phyloP scores from a whole-genome alignment of 306 rosid species.

The Crataegus laevigata region DNA sequence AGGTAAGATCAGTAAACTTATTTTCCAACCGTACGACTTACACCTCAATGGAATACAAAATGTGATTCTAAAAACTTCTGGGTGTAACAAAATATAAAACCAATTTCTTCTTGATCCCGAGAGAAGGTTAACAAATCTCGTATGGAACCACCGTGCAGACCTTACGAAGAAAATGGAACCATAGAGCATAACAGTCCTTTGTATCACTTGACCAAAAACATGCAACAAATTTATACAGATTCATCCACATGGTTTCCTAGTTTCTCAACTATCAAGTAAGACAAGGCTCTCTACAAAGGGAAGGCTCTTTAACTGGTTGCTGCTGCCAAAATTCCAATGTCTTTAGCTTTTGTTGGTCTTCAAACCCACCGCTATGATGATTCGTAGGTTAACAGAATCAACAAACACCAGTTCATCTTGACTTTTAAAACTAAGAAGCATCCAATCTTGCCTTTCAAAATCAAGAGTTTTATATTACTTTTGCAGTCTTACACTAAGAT shows the following conservation, averaged over 20 bases:
- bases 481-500: no score
- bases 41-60: background rate
- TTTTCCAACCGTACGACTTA: background rate
- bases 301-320: background rate
- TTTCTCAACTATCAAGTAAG: constrained; percentile 3
- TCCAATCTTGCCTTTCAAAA: no score
- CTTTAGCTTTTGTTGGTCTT: background rate
- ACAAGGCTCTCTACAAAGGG: background rate
- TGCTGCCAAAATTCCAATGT: background rate
- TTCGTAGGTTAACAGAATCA: no score
- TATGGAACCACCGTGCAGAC: background rate
- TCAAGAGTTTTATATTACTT: no score
- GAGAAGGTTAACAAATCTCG: background rate
- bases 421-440: background rate
- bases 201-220: constrained; percentile 10
- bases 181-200: constrained; percentile 14
- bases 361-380: background rate
- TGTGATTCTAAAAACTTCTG: background rate
- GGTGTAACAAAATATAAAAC: background rate
- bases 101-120: background rate
- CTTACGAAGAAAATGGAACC: background rate
- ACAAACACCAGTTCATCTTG: background rate
- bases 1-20: background rate
- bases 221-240: constrained; percentile 13
- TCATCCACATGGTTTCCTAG: constrained; percentile 12